Base-by-base conservation (phyloP, 2,329 filamentous ascomycete species). In the Aschersonia sp. region DNA sequence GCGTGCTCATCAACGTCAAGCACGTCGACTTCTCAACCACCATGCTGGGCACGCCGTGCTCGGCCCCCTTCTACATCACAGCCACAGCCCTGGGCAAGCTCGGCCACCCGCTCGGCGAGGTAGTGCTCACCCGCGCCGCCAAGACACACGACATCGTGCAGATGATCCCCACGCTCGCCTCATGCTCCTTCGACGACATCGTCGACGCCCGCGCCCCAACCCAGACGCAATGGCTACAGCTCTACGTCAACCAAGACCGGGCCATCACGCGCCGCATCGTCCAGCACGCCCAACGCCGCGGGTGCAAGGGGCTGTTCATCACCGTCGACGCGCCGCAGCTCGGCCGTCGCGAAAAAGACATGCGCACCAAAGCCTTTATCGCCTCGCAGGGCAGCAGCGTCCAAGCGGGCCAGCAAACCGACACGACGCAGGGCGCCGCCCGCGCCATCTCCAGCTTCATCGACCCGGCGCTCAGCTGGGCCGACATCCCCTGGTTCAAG, bases 101-200 rank as follows among this genome's bases (percentile, higher is more conserved):
- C 4, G 92, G 92, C 50, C 77, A 98, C 62, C 85, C 85, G 0
- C 92, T 97, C 65, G 92, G 92, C 56, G 92, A 98, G 65, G 89
- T 96, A 4, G 73, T 95, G 7, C 76, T 98, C 50, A 97, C 92
- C 0, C 77, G 82, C 49, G 89, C 88, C 12, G 84, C 92, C 2
- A 75, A 77, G 61, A 86, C 84, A 60, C 91, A 97, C 73, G 80
- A 89, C 60, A 84, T 97, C 46, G 78, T 97, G 52, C 92, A 98
- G 67, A 98, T 98, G 92, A 97, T 98, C 52, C 92, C 92, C 2
- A 98, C 92, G 3, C 75, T 98, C 5, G 92, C 92, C 2, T 96
- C 89, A 2, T 97, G 92, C 71, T 92, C 89, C 1, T 96, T 98
- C 58, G 92, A 98, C 68, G 91, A 98, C 67, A 95, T 98, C 51